Evolutionary conservation across 345 rosid species (phyloP), one percentile per base, ranked within the genome.

Genomic region (Hibiscus tridactylites): DNA sequence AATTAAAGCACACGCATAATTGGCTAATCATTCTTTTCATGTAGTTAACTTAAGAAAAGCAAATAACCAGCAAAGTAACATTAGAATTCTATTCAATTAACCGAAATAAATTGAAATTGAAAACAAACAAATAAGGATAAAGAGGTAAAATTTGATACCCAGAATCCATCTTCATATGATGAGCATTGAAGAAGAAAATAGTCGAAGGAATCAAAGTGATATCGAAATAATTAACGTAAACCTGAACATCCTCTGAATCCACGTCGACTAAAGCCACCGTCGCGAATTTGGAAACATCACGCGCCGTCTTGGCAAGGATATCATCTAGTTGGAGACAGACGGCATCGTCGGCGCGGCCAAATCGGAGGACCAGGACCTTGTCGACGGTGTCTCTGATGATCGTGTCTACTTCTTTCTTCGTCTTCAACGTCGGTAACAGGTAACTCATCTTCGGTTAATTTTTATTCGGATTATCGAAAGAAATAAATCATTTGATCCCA

Each of bases 161-260:
- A 68, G 90, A 90, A 82, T 95, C 99, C 89, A 95, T 82, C 82
- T 95, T 95, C 93, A 95, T 92, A 29, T 95, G 97, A 73, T 90
- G 92, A 1, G 96, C 93, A 66, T 95, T 95, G 87, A 95, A 90
- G 88, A 95, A 95, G 87, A 92, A 95, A 31, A 92, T 54, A 0
- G 96, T 87, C 2, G 97, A 90, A 3, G 99, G 99, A 19, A 83
- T 59, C 56, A 89, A 77, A 3, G 87, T 79, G 65, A 95, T 85
- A 72, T 91, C 97, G 71, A 95, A 95, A 67, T 92, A 95, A 72
- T 89, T 90, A 12, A 90, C 84, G 31, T 92, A 95, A 61, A 90
- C 94, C 54, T 89, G 89, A 71, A 90, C 86, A 44, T 90, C 96
- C 75, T 83, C 88, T 0, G 94, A 85, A 73, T 95, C 97, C 0